These are phyloP conservation scores for Colletotrichum sp. DNA, from an alignment of 2,329 filamentous ascomycete species.

Conservation along the genomic window DNA sequence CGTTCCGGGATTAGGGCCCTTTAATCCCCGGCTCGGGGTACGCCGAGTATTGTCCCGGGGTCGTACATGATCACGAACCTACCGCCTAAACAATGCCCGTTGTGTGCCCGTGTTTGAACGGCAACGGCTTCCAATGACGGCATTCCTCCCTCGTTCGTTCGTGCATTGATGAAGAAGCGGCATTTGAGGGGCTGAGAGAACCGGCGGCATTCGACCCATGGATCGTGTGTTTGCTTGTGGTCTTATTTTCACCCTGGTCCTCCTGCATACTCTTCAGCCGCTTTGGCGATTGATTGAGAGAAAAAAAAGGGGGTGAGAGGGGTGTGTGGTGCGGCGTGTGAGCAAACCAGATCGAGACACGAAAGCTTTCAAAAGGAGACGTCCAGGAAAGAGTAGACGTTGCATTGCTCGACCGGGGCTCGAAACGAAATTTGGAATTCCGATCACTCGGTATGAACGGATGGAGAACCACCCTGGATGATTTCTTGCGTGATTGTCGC, in stretches of 20 bases:
- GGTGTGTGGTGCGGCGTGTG: not conserved
- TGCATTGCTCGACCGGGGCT: not conserved
- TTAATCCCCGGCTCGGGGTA: not conserved
- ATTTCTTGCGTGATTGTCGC: slow-evolving; percentile 8
- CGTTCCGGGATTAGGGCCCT: slow-evolving; percentile 2
- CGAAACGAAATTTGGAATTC: slow-evolving; percentile 14
- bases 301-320: not conserved
- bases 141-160: not conserved
- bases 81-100: not conserved
- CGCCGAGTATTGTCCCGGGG: not conserved
- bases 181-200: not conserved
- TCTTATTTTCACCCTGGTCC: not conserved
- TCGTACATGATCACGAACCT: not conserved
- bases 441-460: slow-evolving; percentile 17
- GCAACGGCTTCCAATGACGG: not conserved
- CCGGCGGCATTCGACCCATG: not conserved
- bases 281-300: not conserved
- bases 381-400: not conserved
- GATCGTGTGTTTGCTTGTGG: not conserved
- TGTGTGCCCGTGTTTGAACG: not conserved
- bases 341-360: not conserved
- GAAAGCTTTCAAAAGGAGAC: not conserved
- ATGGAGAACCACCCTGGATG: slow-evolving; percentile 10
- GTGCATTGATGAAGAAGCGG: not conserved
- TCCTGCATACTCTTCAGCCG: not conserved